Evolutionary conservation across 495 filamentous ascomycete species (phyloP).

Genomic region (Podospora conica): DNA sequence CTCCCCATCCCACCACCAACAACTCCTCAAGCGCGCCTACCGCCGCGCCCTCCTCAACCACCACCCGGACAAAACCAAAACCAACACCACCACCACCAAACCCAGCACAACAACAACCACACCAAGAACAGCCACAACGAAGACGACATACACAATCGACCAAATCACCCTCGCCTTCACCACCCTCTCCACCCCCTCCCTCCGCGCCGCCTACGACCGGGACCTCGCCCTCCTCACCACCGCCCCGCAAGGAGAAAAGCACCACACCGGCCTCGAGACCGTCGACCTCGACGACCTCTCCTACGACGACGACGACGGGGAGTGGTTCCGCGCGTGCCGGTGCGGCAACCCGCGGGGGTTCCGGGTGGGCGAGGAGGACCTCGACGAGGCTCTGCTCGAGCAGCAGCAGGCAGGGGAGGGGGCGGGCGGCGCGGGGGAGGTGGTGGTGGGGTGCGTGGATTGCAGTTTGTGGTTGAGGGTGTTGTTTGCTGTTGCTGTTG

Average conservation of each 20-base stretch:
- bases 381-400: conserved; percentile 59
- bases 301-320: conserved; percentile 39
- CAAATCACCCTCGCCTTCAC: conserved; percentile 73
- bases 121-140: conserved; percentile 31
- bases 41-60: conserved; percentile 67
- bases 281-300: conserved; percentile 78
- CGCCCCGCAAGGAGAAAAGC: conserved; percentile 31
- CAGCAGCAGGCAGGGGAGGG: conserved; percentile 11
- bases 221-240: conserved; percentile 34
- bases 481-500: conserved; percentile 59
- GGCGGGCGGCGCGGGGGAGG: conserved; percentile 48
- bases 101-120: conserved; percentile 64
- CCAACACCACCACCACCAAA: conserved; percentile 38
- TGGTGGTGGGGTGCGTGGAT: conserved; percentile 69
- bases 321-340: conserved; percentile 68
- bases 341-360: conserved; percentile 77
- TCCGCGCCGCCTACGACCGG: conserved; percentile 62
- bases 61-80: conserved; percentile 70
- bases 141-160: conserved; percentile 56
- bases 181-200: conserved; percentile 53
- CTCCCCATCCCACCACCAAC: conserved; percentile 11
- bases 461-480: conserved; percentile 80
- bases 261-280: conserved; percentile 68
- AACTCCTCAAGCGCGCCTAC: conserved; percentile 65
- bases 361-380: conserved; percentile 58